Evolutionary conservation across 225 moss, liverwort and hornwort genomes (phyloP).

Genomic region (Polytrichum formosum): DNA sequence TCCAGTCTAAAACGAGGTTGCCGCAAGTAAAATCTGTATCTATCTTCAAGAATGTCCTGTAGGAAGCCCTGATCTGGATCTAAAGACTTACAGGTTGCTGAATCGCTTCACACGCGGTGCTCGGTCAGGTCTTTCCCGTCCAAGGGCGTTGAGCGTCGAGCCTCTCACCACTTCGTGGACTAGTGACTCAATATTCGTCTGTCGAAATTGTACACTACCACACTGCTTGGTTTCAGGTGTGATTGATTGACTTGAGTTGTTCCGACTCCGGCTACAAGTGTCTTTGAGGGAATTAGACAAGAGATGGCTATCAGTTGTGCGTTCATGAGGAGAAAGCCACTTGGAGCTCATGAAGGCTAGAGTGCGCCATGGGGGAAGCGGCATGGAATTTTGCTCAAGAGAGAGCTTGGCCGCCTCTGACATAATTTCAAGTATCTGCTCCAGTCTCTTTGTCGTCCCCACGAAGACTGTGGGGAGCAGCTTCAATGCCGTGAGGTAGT

Average conservation of each 20-base stretch:
- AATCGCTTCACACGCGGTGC: slow-evolving; percentile 29
- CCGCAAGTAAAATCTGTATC: slow-evolving; percentile 21
- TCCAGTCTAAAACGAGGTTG: slow-evolving; percentile 24
- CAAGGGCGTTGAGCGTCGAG: slow-evolving; percentile 24
- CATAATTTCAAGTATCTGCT: slow-evolving; percentile 69
- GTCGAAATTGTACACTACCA: slow-evolving; percentile 57
- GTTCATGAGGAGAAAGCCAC: slow-evolving; percentile 62
- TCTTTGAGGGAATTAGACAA: slow-evolving; percentile 2
- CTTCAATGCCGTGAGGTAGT: slow-evolving; percentile 53
- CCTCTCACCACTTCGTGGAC: slow-evolving; percentile 46
- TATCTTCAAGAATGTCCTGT: slow-evolving; percentile 20
- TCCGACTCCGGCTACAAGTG: slow-evolving; percentile 37
- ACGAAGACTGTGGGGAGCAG: slow-evolving; percentile 70
- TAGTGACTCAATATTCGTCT: slow-evolving; percentile 50
- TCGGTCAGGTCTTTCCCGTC: slow-evolving; percentile 14
- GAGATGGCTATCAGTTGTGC: slow-evolving; percentile 25
- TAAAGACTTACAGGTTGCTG: slow-evolving; percentile 22
- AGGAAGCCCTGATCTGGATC: not conserved
- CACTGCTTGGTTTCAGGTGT: slow-evolving; percentile 35
- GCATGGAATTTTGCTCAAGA: slow-evolving; percentile 62
- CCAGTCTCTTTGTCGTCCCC: slow-evolving; percentile 49
- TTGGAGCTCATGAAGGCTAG: slow-evolving; percentile 69
- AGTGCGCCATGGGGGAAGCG: slow-evolving; percentile 83
- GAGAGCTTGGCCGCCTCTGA: slow-evolving; percentile 67
- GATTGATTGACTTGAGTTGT: slow-evolving; percentile 37